Conservation (phyloP, 257 asterid genomes). For the Nicotiana tomentosiformis region DNA sequence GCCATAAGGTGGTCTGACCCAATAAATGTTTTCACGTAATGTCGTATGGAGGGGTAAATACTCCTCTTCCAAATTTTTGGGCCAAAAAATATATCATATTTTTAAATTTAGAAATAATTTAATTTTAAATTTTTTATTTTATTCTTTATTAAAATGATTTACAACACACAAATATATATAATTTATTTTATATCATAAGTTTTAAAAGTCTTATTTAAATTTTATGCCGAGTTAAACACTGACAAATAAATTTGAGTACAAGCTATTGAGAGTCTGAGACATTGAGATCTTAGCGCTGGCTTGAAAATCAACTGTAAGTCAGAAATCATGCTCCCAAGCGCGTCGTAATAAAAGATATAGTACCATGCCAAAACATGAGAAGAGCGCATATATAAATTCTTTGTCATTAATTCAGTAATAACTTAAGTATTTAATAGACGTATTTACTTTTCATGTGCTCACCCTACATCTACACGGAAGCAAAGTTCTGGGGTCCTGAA, state of each 20-base stretch:
- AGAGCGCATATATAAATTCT: neutral
- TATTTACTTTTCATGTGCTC: neutral
- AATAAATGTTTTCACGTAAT: neutral
- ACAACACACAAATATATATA: too few relatives aligned
- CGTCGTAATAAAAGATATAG: neutral
- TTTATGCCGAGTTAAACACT: too few relatives aligned
- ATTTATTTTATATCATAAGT: too few relatives aligned
- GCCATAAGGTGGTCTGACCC: neutral
- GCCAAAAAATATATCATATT: too few relatives aligned
- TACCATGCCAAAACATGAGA: neutral
- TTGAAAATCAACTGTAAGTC: neutral
- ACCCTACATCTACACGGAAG: too few relatives aligned
- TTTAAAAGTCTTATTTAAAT: too few relatives aligned
- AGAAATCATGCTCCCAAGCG: conserved; percentile 2
- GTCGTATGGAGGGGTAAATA: neutral
- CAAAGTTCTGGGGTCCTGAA: too few relatives aligned
- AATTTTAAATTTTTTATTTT: too few relatives aligned
- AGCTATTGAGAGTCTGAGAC: neutral
- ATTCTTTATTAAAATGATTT: too few relatives aligned
- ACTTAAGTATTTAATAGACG: neutral
- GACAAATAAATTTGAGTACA: too few relatives aligned
- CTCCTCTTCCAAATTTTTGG: too few relatives aligned
- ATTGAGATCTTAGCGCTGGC: neutral
- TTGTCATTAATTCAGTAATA: neutral
- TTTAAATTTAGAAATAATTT: too few relatives aligned